These are phyloP conservation scores for Microsporum canis DNA, from an alignment of 2,329 filamentous ascomycete genomes.

Conservation along the genomic window DNA sequence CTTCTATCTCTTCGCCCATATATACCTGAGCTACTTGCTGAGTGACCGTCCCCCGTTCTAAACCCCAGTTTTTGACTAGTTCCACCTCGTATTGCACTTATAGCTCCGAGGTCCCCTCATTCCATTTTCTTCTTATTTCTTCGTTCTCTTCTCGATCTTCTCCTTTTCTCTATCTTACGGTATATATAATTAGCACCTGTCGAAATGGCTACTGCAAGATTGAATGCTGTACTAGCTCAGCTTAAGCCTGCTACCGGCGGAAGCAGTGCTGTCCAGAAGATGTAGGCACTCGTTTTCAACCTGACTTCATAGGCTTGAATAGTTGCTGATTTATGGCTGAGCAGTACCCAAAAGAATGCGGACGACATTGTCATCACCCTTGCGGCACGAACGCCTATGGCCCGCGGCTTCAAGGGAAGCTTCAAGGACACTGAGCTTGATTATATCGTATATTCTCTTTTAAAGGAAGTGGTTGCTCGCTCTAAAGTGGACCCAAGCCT, in stretches of 20 bases:
- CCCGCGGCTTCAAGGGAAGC: slow-evolving; percentile 81
- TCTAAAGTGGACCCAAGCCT: slow-evolving; percentile 67
- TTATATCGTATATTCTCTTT: slow-evolving; percentile 68
- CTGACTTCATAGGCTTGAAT: neutral
- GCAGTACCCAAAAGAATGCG: slow-evolving; percentile 77
- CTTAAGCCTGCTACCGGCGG: slow-evolving; percentile 15
- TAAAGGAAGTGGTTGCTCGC: slow-evolving; percentile 63
- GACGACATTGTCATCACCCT: slow-evolving; percentile 96
- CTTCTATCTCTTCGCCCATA: neutral
- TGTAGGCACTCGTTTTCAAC: slow-evolving; percentile 8
- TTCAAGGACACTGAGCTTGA: slow-evolving; percentile 92
- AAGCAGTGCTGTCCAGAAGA: slow-evolving; percentile 12
- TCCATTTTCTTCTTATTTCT: neutral
- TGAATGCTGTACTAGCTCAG: slow-evolving; percentile 14
- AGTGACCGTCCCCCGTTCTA: neutral
- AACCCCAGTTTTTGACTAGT: neutral
- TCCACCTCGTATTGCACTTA: neutral
- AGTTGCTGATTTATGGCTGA: slow-evolving; percentile 1
- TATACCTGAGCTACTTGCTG: neutral
- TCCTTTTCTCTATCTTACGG: neutral
- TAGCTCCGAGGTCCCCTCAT: slow-evolving; percentile 5
- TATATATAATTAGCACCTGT: neutral
- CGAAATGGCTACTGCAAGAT: slow-evolving; percentile 15
- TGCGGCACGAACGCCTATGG: slow-evolving; percentile 75
- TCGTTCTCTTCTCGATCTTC: neutral